phyloP scores from a whole-genome alignment of 352 stramenopile genomes.

The Phytophthora hibernalis region DNA sequence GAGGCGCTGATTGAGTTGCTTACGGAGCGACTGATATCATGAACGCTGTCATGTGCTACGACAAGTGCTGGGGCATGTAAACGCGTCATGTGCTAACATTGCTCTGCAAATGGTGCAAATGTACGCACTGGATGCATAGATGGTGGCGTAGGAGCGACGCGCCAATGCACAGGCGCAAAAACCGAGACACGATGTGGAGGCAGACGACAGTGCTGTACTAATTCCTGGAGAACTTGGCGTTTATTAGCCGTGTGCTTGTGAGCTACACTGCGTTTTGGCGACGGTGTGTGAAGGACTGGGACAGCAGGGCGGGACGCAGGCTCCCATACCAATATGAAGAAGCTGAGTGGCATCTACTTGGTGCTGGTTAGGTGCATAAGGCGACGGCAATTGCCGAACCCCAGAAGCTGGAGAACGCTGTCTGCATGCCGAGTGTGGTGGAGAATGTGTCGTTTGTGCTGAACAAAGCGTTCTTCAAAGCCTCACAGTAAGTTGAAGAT shows the following conservation, averaged over 20 bases:
- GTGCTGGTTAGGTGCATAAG: constrained; percentile 85
- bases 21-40: constrained; percentile 79
- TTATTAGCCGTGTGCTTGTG: constrained; percentile 76
- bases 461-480: constrained; percentile 82
- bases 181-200: constrained; percentile 47
- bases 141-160: constrained; percentile 80
- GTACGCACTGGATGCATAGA: constrained; percentile 76
- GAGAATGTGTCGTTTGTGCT: constrained; percentile 88
- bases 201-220: constrained; percentile 89
- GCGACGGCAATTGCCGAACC: constrained; percentile 82
- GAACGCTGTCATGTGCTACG: constrained; percentile 69
- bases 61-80: constrained; percentile 65
- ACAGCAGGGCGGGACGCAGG: constrained; percentile 29
- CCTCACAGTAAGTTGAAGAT: constrained; percentile 59
- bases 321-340: constrained; percentile 72
- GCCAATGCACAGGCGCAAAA: constrained; percentile 65
- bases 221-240: constrained; percentile 82
- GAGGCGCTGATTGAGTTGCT: constrained; percentile 76
- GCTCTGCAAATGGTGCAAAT: constrained; percentile 76
- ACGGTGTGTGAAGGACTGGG: constrained; percentile 63
- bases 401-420: constrained; percentile 67
- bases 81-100: constrained; percentile 57
- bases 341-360: constrained; percentile 84
- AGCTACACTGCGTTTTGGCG: constrained; percentile 70
- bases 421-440: constrained; percentile 84